Percentiles rank a stretch among this genome's conserved stretches.
These are phyloP conservation scores for Lippia alba DNA, from an alignment of 305 asterid species.

Conservation along the genomic window DNA sequence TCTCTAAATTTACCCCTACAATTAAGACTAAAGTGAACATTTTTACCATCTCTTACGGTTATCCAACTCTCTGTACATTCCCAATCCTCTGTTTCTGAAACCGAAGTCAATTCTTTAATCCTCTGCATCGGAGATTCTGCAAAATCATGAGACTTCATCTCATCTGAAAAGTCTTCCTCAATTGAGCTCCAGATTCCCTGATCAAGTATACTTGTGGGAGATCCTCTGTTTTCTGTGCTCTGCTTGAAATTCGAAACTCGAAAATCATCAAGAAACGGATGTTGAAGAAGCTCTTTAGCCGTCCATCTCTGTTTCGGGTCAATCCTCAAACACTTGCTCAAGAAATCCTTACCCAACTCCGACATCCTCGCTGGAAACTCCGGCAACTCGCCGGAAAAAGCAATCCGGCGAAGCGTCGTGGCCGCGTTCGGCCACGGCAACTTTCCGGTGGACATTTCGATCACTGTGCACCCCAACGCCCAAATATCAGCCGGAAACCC, in stretches of 20 bases:
- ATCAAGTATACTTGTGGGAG: constrained; percentile 84
- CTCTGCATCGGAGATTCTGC: constrained; percentile 37
- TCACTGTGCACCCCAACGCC: constrained; percentile 80
- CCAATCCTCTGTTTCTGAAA: constrained; percentile 49
- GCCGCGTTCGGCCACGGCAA: constrained; percentile 60
- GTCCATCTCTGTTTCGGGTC: constrained; percentile 67
- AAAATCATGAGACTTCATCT: constrained; percentile 19
- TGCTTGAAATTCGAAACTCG: constrained; percentile 13
- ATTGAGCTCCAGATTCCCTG: constrained; percentile 66
- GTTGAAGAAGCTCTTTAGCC: constrained; percentile 59
- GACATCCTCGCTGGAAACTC: constrained; percentile 60
- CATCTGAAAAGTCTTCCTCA: constrained; percentile 38
- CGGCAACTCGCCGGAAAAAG: constrained; percentile 63
- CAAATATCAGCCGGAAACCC: constrained; percentile 71
- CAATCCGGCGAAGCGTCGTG: constrained; percentile 57
- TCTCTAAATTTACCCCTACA: constrained; percentile 21
- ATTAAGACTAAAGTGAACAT: constrained; percentile 25
- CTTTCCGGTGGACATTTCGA: constrained; percentile 73
- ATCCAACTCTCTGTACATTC: constrained; percentile 54
- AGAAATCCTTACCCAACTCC: constrained; percentile 58
- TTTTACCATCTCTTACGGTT: constrained; percentile 45
- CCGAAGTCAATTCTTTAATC: constrained; percentile 38
- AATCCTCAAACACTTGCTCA: constrained; percentile 63
- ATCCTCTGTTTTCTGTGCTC: constrained; percentile 31
- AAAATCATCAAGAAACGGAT: constrained; percentile 54